Percentiles rank a stretch among this genome's conserved stretches.
phyloP scores from a whole-genome alignment of 1,284 basidiomycete species.

The Apiotrichum porosum region DNA sequence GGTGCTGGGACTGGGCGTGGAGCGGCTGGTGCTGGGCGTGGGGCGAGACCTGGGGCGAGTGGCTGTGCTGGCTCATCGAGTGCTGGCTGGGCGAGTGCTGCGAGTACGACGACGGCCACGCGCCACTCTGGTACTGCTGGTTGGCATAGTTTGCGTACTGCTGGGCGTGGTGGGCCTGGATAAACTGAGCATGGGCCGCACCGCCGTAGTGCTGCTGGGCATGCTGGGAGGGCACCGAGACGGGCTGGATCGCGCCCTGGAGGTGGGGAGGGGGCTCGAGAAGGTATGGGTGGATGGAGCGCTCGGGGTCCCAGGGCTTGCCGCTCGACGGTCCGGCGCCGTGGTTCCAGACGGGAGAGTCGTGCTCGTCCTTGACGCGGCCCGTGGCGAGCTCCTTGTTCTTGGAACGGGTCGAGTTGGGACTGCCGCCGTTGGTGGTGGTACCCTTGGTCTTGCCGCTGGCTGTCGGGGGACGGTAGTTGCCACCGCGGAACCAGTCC shows the following conservation, averaged over 20 bases:
- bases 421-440: constrained; percentile 5
- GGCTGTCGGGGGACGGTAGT: constrained; percentile 32
- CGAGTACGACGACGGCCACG: background rate
- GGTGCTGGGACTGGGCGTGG: background rate
- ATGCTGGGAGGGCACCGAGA: background rate
- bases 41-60: background rate
- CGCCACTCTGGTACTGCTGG: background rate
- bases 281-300: constrained; percentile 7
- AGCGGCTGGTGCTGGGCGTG: background rate
- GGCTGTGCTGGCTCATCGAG: background rate
- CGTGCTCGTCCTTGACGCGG: constrained; percentile 1
- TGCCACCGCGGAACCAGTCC: constrained; percentile 39
- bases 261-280: background rate
- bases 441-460: constrained; percentile 1
- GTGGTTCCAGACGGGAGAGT: background rate
- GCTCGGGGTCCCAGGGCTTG: constrained; percentile 10
- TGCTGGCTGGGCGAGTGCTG: background rate
- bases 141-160: background rate
- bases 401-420: constrained; percentile 29
- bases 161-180: background rate
- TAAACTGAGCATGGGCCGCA: background rate
- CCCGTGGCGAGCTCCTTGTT: constrained; percentile 37
- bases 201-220: background rate
- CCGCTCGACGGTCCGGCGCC: constrained; percentile 11
- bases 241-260: background rate